Base-by-base conservation (phyloP, 805 yeast species). In the Myxozyma kluyveri region DNA sequence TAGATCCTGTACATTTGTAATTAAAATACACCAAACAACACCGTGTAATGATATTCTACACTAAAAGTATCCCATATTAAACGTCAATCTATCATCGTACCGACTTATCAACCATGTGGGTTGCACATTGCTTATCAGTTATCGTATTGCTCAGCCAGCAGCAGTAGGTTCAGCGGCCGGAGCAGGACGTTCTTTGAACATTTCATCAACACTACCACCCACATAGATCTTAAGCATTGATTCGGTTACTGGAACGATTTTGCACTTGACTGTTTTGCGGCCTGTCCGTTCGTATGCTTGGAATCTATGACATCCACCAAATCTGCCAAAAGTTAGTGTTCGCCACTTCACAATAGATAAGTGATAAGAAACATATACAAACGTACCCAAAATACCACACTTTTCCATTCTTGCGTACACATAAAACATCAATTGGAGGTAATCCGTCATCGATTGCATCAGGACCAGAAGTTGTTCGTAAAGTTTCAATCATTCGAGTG, bases 281-380 rank as follows among this genome's bases (percentile, higher is more conserved):
- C 74, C 71, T 37, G 72, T 74, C 36, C 75, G 69, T 51, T 87
- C 93, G 64, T 88, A 88, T 0, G 95, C 95, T 66, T 88, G 95
- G 60, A 88, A 84, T 56, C 96, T 69, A 65, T 88, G 96, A 65
- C 96, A 88, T 0, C 96, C 96, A 4, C 96, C 96, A 69, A 88
- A 88, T 2, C 64, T 52, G 41, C 17, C 39, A 35, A 35, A 18
- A n/a, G n/a, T n/a, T n/a, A n/a, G n/a, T n/a, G n/a, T n/a, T n/a
- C n/a, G n/a, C n/a, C n/a, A n/a, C n/a, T n/a, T 3, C 19, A 9
- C 3, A 22, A n/a, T 14, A 1, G 90, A 87, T 64, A 75, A 76
- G 33, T 69, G 74, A 75, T 75, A 56, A 86, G 68, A 0, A 86
- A 24, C 14, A 87, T 95, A 7, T 21, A 27, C 7, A 2, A 19